Conservation (phyloP, 371 early-diverging fungal genomes). For the Syncephalastrum racemosum region DNA sequence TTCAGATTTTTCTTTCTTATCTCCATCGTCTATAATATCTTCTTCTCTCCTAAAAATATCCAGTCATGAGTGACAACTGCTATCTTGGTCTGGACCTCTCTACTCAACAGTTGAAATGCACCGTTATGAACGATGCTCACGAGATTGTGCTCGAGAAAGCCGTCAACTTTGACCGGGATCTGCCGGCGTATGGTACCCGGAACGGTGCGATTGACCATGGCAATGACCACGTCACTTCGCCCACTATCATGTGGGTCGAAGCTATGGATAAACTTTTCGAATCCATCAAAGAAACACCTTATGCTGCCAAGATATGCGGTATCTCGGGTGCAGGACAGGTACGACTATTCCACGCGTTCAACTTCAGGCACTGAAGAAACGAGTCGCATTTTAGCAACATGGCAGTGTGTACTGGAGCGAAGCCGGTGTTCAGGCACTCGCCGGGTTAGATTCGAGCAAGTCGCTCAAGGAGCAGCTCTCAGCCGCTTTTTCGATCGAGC, state of each 20-base stretch:
- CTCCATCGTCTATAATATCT: no score
- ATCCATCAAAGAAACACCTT: slow-evolving; percentile 30
- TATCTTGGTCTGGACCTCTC: slow-evolving; percentile 76
- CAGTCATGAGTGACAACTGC: background rate
- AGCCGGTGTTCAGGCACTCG: slow-evolving; percentile 42
- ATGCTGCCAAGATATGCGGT: slow-evolving; percentile 41
- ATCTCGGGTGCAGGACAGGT: slow-evolving; percentile 79
- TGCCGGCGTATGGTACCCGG: slow-evolving; percentile 55
- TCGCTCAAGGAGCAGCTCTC: slow-evolving; percentile 55
- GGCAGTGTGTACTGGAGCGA: slow-evolving; percentile 80
- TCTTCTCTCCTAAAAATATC: no score
- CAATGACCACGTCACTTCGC: slow-evolving; percentile 54
- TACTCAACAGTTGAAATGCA: slow-evolving; percentile 79
- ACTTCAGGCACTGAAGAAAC: no score
- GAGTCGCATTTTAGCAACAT: slow-evolving; percentile 69
- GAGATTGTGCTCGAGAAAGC: slow-evolving; percentile 45
- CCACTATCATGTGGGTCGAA: slow-evolving; percentile 80
- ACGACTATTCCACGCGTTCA: background rate
- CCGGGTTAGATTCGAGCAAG: slow-evolving; percentile 22
- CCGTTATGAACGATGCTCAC: slow-evolving; percentile 44
- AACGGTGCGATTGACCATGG: slow-evolving; percentile 56
- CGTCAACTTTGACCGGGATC: slow-evolving; percentile 57
- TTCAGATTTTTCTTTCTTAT: no score
- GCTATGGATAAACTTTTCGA: slow-evolving; percentile 67
- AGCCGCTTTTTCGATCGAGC: slow-evolving; percentile 56